phyloP scores from a whole-genome alignment of 345 rosid genomes.

The Pseudoturritis turrita region DNA sequence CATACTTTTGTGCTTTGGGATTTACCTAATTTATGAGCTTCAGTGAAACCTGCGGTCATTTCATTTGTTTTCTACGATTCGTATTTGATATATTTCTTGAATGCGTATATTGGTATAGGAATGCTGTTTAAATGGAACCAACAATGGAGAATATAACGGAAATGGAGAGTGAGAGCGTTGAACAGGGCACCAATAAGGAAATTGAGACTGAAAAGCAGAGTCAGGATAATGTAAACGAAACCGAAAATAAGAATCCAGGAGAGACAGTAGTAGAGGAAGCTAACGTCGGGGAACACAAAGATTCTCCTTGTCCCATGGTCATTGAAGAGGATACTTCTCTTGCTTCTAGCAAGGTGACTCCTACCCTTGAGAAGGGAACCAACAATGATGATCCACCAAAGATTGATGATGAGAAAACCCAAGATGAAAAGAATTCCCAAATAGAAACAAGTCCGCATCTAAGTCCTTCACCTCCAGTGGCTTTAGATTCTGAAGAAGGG shows the following conservation, averaged over 20 bases:
- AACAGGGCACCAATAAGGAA: not conserved
- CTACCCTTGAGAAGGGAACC: slow-evolving; percentile 6
- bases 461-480: slow-evolving; percentile 13
- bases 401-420: slow-evolving; percentile 10
- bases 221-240: slow-evolving; percentile 14
- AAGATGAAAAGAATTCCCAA: slow-evolving; percentile 20
- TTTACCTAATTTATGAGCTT: not conserved
- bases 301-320: slow-evolving; percentile 23
- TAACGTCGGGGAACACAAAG: slow-evolving; percentile 4
- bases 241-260: slow-evolving; percentile 4
- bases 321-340: slow-evolving; percentile 12
- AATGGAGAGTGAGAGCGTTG: slow-evolving; percentile 12
- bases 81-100: not conserved
- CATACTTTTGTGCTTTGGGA: not conserved
- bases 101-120: slow-evolving; percentile 14
- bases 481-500: slow-evolving; percentile 27
- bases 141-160: slow-evolving; percentile 13
- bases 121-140: slow-evolving; percentile 23
- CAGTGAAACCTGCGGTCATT: not conserved
- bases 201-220: not conserved
- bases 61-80: not conserved
- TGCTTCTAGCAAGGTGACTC: slow-evolving; percentile 8
- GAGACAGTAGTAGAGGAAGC: slow-evolving; percentile 15
- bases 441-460: slow-evolving; percentile 12
- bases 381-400: slow-evolving; percentile 3